phyloP scores from a whole-genome alignment of 2,329 filamentous ascomycete species.

The Xylariaceae sp. region DNA sequence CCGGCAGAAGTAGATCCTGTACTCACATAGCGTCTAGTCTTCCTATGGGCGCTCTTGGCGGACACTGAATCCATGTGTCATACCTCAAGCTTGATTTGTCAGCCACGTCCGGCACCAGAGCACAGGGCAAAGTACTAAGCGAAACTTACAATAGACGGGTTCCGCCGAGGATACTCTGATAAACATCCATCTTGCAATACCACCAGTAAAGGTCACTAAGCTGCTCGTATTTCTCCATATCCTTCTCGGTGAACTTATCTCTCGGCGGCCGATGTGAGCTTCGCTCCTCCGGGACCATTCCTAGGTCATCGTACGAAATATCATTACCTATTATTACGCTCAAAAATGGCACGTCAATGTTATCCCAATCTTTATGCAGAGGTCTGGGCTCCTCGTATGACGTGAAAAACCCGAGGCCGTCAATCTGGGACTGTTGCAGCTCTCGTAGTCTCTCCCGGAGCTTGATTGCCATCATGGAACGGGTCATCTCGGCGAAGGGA shows the following conservation, averaged over 20 bases:
- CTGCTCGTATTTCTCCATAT: constrained; percentile 79
- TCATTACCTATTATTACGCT: constrained; percentile 51
- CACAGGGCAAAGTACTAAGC: constrained; percentile 4
- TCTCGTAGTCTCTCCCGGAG: constrained; percentile 38
- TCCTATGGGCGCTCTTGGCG: constrained; percentile 79
- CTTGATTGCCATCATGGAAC: constrained; percentile 68
- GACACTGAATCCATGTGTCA: constrained; percentile 80
- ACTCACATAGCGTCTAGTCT: constrained; percentile 71
- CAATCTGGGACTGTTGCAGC: constrained; percentile 29
- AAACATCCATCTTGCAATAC: constrained; percentile 92
- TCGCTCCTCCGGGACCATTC: constrained; percentile 32
- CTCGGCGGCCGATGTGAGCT: constrained; percentile 35
- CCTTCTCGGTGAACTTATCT: constrained; percentile 53
- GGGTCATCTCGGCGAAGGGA: constrained; percentile 73
- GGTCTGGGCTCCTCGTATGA: constrained; percentile 29
- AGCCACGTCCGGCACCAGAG: constrained; percentile 12
- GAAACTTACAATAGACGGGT: constrained; percentile 77
- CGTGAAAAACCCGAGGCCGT: constrained; percentile 26
- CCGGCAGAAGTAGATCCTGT: not conserved
- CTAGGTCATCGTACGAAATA: constrained; percentile 60
- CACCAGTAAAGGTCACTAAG: constrained; percentile 92
- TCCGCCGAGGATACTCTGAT: constrained; percentile 86
- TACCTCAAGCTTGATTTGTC: constrained; percentile 69
- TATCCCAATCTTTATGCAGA: constrained; percentile 39
- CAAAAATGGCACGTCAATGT: constrained; percentile 43